Conservation (phyloP, 179 eudicot species). For the Corrigiola litoralis region DNA sequence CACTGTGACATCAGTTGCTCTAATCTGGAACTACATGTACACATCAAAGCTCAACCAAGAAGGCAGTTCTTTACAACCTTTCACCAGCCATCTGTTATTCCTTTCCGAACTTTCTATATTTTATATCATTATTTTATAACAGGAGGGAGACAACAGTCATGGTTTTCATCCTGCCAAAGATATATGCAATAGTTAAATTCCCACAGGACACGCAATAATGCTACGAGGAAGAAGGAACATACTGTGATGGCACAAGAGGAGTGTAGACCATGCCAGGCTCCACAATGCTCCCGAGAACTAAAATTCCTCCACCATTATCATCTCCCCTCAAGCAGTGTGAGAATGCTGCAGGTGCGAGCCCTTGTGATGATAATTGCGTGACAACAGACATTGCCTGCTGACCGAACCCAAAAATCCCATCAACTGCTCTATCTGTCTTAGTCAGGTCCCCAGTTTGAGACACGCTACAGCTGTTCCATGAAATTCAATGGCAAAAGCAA, state of each 20-base stretch:
- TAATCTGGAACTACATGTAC: neutral
- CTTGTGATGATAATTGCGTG: conserved; percentile 83
- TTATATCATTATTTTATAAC: neutral
- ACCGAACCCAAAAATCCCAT: conserved; percentile 96
- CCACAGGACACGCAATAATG: neutral
- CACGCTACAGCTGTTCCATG: conserved; percentile 71
- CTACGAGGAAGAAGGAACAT: conserved; percentile 31
- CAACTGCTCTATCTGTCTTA: conserved; percentile 85
- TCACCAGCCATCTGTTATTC: neutral
- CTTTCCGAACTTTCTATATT: too few relatives aligned
- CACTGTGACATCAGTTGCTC: neutral
- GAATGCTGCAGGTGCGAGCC: conserved; percentile 69
- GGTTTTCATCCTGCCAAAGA: too few relatives aligned
- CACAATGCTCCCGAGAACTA: conserved; percentile 84
- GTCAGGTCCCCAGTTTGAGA: conserved; percentile 81
- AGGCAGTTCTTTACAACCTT: neutral
- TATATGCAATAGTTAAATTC: too few relatives aligned
- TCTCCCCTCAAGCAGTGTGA: conserved; percentile 88
- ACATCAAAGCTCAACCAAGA: neutral
- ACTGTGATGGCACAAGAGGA: conserved; percentile 92
- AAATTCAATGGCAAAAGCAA: neutral
- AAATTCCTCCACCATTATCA: conserved; percentile 79
- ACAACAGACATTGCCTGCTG: conserved; percentile 87
- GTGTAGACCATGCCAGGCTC: conserved; percentile 91
- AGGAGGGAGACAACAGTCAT: too few relatives aligned